Evolutionary conservation across 768 basidiomycete species (phyloP).

Genomic region (Xerocomus potaroensis): DNA sequence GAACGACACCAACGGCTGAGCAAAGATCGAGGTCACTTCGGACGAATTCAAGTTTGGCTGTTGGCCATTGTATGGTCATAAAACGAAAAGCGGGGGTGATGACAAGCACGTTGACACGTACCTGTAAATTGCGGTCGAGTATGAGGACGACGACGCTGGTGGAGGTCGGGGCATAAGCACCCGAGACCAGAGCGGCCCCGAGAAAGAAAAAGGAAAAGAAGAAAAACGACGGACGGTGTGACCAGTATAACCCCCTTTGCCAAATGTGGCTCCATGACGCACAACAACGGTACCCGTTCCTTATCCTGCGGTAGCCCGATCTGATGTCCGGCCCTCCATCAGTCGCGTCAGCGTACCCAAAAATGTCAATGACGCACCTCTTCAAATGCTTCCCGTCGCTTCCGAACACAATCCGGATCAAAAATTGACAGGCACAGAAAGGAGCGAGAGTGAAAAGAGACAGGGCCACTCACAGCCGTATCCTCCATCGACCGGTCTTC

Average conservation of each 20-base stretch:
- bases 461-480: conserved; percentile 54
- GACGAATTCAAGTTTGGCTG: conserved; percentile 77
- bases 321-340: conserved; percentile 43
- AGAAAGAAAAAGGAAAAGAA: no score
- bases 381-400: conserved; percentile 88
- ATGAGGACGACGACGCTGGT: conserved; percentile 80
- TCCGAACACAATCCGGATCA: background rate
- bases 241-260: conserved; percentile 71
- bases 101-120: conserved; percentile 23
- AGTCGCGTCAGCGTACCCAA: no score
- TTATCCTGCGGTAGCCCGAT: conserved; percentile 78
- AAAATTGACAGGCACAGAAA: no score
- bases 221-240: conserved; percentile 84
- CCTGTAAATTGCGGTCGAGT: conserved; percentile 70
- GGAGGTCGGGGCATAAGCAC: background rate
- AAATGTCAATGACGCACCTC: no score
- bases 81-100: background rate
- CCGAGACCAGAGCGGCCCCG: no score
- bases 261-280: conserved; percentile 75
- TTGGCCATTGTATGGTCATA: no score
- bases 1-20: conserved; percentile 77
- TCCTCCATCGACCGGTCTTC: conserved; percentile 68
- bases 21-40: conserved; percentile 81
- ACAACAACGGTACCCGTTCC: conserved; percentile 67
- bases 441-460: background rate